Evolutionary conservation across 2,329 filamentous ascomycete genomes (phyloP), one percentile per base, ranked within the genome.

Genomic region (Gliomastix tumulicola): DNA sequence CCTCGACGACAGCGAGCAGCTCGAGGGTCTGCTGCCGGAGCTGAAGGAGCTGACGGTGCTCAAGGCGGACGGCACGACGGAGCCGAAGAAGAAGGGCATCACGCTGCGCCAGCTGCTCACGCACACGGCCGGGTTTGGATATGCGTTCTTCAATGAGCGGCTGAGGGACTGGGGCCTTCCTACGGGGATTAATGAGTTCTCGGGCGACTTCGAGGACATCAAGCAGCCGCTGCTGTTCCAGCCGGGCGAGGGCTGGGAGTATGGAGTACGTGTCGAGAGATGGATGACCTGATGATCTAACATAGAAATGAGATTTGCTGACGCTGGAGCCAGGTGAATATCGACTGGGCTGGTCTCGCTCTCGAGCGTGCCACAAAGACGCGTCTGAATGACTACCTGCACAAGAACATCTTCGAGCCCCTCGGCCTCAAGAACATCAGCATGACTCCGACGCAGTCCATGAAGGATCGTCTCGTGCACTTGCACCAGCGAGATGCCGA

Each of bases 401-500:
- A 54, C 21, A 36, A 49, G 34, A 44, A 63, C 46, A 46, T 67
- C n/a, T 57, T 64, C 15, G 42, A 41, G 4, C 60, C 58, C 2
- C 47, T 65, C 9, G 53, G 49, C 13, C 59, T 66, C 47, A 28
- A 22, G 8, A n/a, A n/a, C n/a, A n/a, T n/a, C n/a, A n/a, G n/a
- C n/a, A n/a, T n/a, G n/a, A n/a, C n/a, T n/a, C n/a, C n/a, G n/a
- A 69, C 59, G 1, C 41, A 57, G 0, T 59, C 66, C 0, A 78
- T 80, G 70, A 69, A 68, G 43, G 49, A 60, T 3, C 68, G 68
- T 3, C 49, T 84, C 1, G 77, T 70, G 0, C 62, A 66, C 45
- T 75, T 82, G 73, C 64, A 81, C 47, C 56, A 67, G 30, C 64
- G 71, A 39, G 60, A 61, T 20, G 47, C 59, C 0, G 62, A 71